A percentile compares a stretch with the other conserved stretches of the same genome.
These are phyloP conservation scores for Chalciporus sp. DNA, from an alignment of 1,284 basidiomycete species.

Conservation along the genomic window DNA sequence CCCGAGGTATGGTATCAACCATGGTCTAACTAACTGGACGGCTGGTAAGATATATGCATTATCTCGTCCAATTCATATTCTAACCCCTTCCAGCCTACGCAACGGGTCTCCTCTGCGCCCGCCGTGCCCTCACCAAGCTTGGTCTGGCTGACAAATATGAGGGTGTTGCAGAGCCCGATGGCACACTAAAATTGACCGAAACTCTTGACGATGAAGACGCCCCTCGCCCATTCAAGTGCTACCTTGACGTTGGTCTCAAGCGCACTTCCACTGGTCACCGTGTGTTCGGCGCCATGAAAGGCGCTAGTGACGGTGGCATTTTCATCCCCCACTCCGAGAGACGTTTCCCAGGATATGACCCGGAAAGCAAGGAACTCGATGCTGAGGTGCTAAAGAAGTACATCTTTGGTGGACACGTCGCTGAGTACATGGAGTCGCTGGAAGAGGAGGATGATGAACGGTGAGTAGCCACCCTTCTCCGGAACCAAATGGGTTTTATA, in stretches of 20 bases:
- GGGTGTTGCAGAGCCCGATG: conserved; percentile 93
- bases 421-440: conserved; percentile 99
- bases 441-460: conserved; percentile 99
- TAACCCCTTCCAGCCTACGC: conserved; percentile 76
- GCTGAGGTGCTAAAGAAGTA: conserved; percentile 96
- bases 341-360: conserved; percentile 98
- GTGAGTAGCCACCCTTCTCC: conserved; percentile 38
- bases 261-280: conserved; percentile 98
- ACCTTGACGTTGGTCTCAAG: conserved; percentile 98
- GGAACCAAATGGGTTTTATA: conserved; percentile 7
- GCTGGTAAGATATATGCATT: conserved; percentile 57
- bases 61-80: neutral
- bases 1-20: conserved; percentile 95
- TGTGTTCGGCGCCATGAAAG: conserved; percentile 99
- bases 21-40: conserved; percentile 99
- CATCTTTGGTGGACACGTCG: conserved; percentile 97
- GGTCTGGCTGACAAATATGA: conserved; percentile 99
- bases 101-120: conserved; percentile 94
- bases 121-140: conserved; percentile 94
- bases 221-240: conserved; percentile 97
- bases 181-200: conserved; percentile 83
- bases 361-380: conserved; percentile 93
- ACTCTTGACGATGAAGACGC: conserved; percentile 89
- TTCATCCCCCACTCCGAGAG: conserved; percentile 98
- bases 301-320: conserved; percentile 97